A percentile compares a stretch with the other conserved stretches of the same genome.
Conservation (phyloP, 2,329 filamentous ascomycete genomes). For the Elsinoe batatas region DNA sequence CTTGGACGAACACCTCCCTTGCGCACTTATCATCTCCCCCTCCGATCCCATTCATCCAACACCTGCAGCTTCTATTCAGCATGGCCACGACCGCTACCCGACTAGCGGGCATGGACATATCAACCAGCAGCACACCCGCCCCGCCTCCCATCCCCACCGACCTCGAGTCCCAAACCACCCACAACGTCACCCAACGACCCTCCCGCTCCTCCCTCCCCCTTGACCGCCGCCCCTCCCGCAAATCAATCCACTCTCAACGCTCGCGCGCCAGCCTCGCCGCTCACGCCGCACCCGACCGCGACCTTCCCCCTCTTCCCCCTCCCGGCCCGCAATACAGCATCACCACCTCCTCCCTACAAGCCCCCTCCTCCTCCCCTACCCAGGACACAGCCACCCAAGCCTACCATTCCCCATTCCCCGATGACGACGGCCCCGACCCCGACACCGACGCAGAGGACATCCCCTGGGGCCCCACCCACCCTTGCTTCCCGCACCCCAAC, state of each 20-base stretch:
- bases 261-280: slow-evolving; percentile 21
- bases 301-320: slow-evolving; percentile 22
- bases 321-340: slow-evolving; percentile 8
- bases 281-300: slow-evolving; percentile 20
- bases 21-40: no score
- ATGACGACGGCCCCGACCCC: slow-evolving; percentile 29
- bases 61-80: slow-evolving; percentile 13
- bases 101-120: slow-evolving; percentile 9
- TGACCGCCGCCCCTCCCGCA: slow-evolving; percentile 24
- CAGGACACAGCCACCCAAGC: background rate
- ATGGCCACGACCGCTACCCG: slow-evolving; percentile 16
- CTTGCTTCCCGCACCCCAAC: slow-evolving; percentile 88
- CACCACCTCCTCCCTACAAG: slow-evolving; percentile 8
- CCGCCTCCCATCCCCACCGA: slow-evolving; percentile 15
- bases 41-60: no score
- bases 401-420: background rate
- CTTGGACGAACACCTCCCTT: no score
- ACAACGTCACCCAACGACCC: slow-evolving; percentile 17
- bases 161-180: slow-evolving; percentile 15
- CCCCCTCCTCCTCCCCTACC: slow-evolving; percentile 2
- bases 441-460: slow-evolving; percentile 56
- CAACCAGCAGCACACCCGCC: slow-evolving; percentile 19
- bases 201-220: slow-evolving; percentile 27
- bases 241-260: slow-evolving; percentile 23
- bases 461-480: slow-evolving; percentile 87